Base-by-base conservation (phyloP, 164 flowering plant genomes). In the Berberis thunbergii region DNA sequence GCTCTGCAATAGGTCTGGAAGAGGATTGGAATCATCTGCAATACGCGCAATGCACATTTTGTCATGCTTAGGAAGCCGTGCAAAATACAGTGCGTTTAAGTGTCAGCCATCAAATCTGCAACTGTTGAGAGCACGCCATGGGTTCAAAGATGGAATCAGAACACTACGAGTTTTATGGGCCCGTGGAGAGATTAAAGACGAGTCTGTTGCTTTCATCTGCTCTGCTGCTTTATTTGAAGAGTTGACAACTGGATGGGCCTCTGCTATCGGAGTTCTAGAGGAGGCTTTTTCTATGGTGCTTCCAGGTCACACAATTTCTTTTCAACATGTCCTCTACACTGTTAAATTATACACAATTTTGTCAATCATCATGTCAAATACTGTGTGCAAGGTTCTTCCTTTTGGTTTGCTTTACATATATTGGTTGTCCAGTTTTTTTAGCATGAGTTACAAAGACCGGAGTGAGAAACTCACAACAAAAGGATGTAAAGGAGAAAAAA, bases 191-290 rank as follows among this genome's bases (percentile, higher is more conserved):
- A 72, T 87, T 58, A 81, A 79, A 67, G 96, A 94, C 63, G 72
- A 75, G 54, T 84, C 93, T 45, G 58, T 78, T 72, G 96, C 97
- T 70, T 80, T 87, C 45, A 73, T 87, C 57, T 86, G 90, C 75
- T 82, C 91, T 42, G 96, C 97, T 61, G 84, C 96, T 58, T 76
- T 94, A 61, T 89, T 91, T 79, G 99, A 91, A 75, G 93, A 83
- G 65, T 66, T 89, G 74, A 81, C 90, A 2, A 45, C 75, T 60
- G 96, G 96, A 60, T 77, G 77, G 75, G 65, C 70, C 62, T 81
- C 88, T 11, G 96, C 81, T n/a, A 56, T 78, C 73, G 79, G 80
- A 65, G 77, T 87, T 70, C 53, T 89, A 55, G 80, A 83, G 63
- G 80, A 84, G 60, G 86, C 91, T 45, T 84, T 89, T 59, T 72